Evolutionary conservation across 305 asterid genomes (phyloP).

Genomic region (Fraxinus nigra): DNA sequence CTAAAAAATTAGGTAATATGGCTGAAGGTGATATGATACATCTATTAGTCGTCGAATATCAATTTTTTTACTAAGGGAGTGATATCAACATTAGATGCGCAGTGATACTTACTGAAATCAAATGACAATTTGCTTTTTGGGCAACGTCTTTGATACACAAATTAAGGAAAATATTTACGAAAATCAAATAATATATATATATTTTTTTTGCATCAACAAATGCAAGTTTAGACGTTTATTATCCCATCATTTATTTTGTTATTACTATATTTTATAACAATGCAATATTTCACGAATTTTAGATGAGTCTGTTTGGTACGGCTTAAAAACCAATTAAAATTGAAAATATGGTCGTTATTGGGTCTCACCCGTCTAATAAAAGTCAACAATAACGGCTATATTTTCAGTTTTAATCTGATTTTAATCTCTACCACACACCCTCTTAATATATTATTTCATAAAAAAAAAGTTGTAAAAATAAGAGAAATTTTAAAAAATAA

Average conservation of each 20-base stretch:
- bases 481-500: background rate
- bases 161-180: background rate
- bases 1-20: background rate
- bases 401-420: no score
- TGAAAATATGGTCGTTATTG: no score
- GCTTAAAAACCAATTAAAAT: no score
- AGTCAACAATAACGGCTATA: no score
- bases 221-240: background rate
- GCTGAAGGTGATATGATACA: background rate
- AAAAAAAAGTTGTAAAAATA: background rate
- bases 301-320: no score
- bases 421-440: no score
- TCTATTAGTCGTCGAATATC: background rate
- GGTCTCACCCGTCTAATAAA: no score
- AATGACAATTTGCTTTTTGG: no score
- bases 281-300: background rate
- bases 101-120: background rate
- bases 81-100: background rate
- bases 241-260: background rate
- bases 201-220: background rate
- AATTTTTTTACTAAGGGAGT: background rate
- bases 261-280: background rate
- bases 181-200: background rate
- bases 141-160: background rate
- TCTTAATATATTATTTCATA: no score